phyloP scores from a whole-genome alignment of 2,329 filamentous ascomycete genomes.

The Periglandula ipomoeae region DNA sequence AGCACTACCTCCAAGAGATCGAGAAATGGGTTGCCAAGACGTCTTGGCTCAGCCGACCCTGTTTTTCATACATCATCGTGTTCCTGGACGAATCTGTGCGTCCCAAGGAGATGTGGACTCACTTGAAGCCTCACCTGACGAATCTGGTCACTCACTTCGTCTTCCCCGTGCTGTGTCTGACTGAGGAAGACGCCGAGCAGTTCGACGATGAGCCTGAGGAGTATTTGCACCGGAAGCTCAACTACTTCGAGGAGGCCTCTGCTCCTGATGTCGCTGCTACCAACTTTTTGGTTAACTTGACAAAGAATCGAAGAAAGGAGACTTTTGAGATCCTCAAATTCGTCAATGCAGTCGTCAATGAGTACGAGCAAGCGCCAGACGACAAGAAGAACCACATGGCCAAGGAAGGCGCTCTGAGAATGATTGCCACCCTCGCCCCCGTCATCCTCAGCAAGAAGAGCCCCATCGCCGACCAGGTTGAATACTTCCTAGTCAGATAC shows the following conservation, averaged over 20 bases:
- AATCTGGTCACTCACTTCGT: conserved; percentile 90
- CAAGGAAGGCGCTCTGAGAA: conserved; percentile 91
- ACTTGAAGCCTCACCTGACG: conserved; percentile 87
- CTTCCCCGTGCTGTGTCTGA: conserved; percentile 90
- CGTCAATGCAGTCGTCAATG: conserved; percentile 89
- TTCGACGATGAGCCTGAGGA: conserved; percentile 93
- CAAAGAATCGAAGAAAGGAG: conserved; percentile 89
- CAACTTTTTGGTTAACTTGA: conserved; percentile 91
- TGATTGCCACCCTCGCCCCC: conserved; percentile 91
- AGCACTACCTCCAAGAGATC: conserved; percentile 87
- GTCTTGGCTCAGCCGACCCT: conserved; percentile 88
- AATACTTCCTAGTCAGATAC: conserved; percentile 96
- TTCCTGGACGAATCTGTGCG: conserved; percentile 97
- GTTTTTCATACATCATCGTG: conserved; percentile 84
- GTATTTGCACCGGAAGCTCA: conserved; percentile 93
- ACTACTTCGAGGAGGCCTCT: conserved; percentile 95
- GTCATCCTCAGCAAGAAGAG: conserved; percentile 98
- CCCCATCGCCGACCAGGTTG: conserved; percentile 92
- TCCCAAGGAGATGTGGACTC: conserved; percentile 93
- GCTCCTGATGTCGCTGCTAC: conserved; percentile 92
- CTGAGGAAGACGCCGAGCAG: conserved; percentile 83
- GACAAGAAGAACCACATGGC: conserved; percentile 88
- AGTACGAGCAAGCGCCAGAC: conserved; percentile 76
- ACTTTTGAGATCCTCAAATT: conserved; percentile 92
- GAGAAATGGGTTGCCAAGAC: conserved; percentile 97